Evolutionary conservation across 371 early-diverging fungal species (phyloP), one percentile per base, ranked within the genome.

Genomic region (Lichtheimia ramosa): DNA sequence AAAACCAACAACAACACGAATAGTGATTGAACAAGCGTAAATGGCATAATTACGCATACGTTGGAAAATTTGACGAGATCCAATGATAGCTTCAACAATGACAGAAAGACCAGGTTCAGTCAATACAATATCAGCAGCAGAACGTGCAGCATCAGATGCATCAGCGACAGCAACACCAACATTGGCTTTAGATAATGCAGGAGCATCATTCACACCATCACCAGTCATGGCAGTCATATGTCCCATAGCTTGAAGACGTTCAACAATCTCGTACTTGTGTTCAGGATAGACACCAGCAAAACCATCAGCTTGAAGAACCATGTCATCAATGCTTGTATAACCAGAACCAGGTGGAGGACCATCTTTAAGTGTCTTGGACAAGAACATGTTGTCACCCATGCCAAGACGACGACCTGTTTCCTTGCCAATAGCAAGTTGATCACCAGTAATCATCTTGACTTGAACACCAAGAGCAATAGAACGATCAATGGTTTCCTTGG

Each of bases 181-280:
- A 59, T 91, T 88, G 67, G 91, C 88, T 83, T 89, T 89, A 70
- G 87, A 85, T 54, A 98, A 87, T 52, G 97, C 96, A 18, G 94
- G 95, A 15, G 96, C 93, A 77, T 96, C 99, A 77, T 96, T 97
- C 63, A 95, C 95, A 82, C 97, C 96, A 74, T 96, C 96, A 70
- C 99, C 98, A 43, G 94, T 93, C 94, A 95, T 94, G 50, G 89
- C 91, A 54, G 90, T 92, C 75, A 90, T 83, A 62, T 92, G 87
- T 23, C 89, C 89, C 63, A 84, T 75, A 63, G 83, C 82, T 77
- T 96, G 94, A 55, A 97, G 84, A 54, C 92, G 90, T 69, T 90
- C 88, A 46, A 98, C 94, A 77, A 97, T 92, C 74, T 92, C 91
- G 61, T 91, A 85, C 84, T 96, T 96, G 82, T 94, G 93, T 74